Base-by-base conservation (phyloP, 192 early-diverging fungal genomes). In the Gryganskiella cystojenkinii region DNA sequence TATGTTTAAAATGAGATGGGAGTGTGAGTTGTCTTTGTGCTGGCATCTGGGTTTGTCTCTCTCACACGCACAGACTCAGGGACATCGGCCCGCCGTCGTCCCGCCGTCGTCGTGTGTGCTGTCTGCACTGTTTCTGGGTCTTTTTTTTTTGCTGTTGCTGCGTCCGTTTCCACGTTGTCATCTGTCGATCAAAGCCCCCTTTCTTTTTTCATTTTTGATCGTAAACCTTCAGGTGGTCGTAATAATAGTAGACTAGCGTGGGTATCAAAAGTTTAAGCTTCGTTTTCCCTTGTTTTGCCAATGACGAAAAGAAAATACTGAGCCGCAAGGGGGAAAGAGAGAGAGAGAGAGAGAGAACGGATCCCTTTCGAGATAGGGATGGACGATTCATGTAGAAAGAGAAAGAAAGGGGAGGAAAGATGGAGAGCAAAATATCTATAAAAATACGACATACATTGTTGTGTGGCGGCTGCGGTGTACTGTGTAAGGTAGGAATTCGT, bases 401-500 rank as follows among this genome's bases (percentile, higher is more conserved):
- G 19, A 50, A 15, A 5, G 47, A 50, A 24, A 24, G 22, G 19
- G 47, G 19, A 50, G 47, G 47, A n/a, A n/a, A 19, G 22, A 24
- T n/a, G 19, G 47, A 19, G 37, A 40, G 22, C 13, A 17, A 27
- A 35, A 50, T 24, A 50, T n/a, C n/a, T n/a, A n/a, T n/a, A n/a
- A n/a, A n/a, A n/a, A n/a, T n/a, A n/a, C 17, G 35, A 11, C 72
- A 57, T 78, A 78, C 74, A 78, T 64, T 68, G 49, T 24, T 43
- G 64, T 17, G 74, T 78, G 19, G 59, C 64, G 9, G 52, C 52
- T 24, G 72, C 58, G 2, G 64, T 43, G 19, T 67, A 75, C 13
- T 61, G n/a, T 1, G 19, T 24, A 25, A 34, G 53, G 44, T 57
- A 57, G 15, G 25, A 22, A 14, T 49, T 60, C 13, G 66, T 50